A percentile compares a stretch with the other conserved stretches of the same genome.
Conservation (phyloP, 208 protist species). For the Leishmania martiniquensis region DNA sequence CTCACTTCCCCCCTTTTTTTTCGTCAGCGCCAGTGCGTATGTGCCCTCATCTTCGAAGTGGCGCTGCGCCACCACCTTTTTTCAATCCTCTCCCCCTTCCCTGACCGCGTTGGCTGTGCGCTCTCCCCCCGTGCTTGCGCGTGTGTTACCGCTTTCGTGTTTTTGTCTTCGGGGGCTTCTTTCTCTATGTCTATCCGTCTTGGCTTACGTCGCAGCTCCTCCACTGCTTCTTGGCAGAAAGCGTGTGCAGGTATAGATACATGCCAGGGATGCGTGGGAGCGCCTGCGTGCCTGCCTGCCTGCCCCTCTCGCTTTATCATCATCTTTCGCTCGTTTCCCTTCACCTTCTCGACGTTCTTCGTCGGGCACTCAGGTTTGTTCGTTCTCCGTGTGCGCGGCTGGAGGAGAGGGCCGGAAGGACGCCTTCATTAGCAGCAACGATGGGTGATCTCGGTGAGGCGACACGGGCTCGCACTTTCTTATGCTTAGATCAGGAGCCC, state of each 20-base stretch:
- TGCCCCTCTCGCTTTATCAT: background rate
- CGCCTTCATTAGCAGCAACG: too few relatives aligned
- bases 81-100: background rate
- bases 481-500: background rate
- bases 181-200: background rate
- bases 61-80: background rate
- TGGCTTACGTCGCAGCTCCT: background rate
- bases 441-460: background rate
- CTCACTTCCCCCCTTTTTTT: background rate
- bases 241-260: too few relatives aligned
- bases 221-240: background rate
- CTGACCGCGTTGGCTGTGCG: background rate
- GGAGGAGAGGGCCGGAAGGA: background rate
- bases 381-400: background rate
- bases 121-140: background rate
- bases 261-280: too few relatives aligned
- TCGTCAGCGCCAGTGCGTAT: background rate
- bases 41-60: background rate
- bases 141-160: background rate
- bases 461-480: background rate
- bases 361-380: background rate
- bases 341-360: background rate
- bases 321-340: too few relatives aligned
- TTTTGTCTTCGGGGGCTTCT: background rate
- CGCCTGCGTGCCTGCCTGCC: background rate